These are phyloP conservation scores for Trichophaea hybrida DNA, from an alignment of 2,329 filamentous ascomycete species.

Conservation along the genomic window DNA sequence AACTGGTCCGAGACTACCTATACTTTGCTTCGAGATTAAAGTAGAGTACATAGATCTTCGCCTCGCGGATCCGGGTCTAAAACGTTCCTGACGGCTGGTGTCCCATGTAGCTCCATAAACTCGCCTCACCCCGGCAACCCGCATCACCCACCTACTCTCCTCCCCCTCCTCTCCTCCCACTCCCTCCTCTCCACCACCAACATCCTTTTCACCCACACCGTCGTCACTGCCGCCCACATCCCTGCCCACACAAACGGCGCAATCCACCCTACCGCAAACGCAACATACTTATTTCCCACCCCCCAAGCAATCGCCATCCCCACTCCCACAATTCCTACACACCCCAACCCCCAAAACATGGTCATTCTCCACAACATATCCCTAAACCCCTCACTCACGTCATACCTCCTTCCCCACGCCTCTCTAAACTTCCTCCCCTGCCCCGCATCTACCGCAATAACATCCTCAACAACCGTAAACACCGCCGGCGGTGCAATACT, in stretches of 20 bases:
- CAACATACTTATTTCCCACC: slow-evolving; percentile 7
- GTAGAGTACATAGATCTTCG: no score
- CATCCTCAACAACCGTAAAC: slow-evolving; percentile 17
- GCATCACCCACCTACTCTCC: neutral
- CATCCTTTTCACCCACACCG: slow-evolving; percentile 10
- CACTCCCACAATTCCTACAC: slow-evolving; percentile 1
- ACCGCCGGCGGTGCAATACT: slow-evolving; percentile 9
- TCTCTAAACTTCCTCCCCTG: slow-evolving; percentile 10
- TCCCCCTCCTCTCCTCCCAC: neutral
- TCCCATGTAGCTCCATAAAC: no score
- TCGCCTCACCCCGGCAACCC: no score
- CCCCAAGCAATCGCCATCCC: slow-evolving; percentile 8
- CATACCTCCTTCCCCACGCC: slow-evolving; percentile 10
- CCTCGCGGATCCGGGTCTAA: no score
- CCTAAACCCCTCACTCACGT: slow-evolving; percentile 12
- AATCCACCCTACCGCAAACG: slow-evolving; percentile 18
- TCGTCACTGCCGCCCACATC: slow-evolving; percentile 12
- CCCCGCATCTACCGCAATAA: slow-evolving; percentile 16
- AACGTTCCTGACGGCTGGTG: no score
- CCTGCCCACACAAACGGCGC: slow-evolving; percentile 17
- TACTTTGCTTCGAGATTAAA: no score
- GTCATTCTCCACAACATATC: slow-evolving; percentile 14
- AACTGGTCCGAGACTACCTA: no score
- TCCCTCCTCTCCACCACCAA: slow-evolving; percentile 9
- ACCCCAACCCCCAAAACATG: slow-evolving; percentile 14